phyloP scores from a whole-genome alignment of 2,329 filamentous ascomycete species.

The Venturia effusa region DNA sequence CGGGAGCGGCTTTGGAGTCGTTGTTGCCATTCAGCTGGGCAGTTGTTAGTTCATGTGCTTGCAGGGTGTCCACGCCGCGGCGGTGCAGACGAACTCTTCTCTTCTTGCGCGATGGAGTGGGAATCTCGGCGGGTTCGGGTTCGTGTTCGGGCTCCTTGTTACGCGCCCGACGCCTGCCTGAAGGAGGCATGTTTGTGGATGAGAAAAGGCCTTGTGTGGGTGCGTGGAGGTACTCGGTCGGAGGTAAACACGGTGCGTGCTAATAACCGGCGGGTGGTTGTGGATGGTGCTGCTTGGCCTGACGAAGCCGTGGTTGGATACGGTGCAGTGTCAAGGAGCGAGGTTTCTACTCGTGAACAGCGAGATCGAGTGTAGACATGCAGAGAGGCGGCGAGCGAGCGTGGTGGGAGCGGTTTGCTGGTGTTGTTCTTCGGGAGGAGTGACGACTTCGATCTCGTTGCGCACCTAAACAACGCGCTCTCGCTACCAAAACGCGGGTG shows the following conservation, averaged over 20 bases:
- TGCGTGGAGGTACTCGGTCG: too few relatives aligned
- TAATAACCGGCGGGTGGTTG: neutral
- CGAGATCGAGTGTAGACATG: too few relatives aligned
- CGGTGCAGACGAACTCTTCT: slow-evolving; percentile 6
- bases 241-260: neutral
- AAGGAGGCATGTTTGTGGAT: slow-evolving; percentile 5
- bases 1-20: neutral
- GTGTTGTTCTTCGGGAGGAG: neutral
- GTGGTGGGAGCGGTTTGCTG: neutral
- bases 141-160: slow-evolving; percentile 10
- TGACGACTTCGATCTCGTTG: neutral
- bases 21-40: slow-evolving; percentile 7
- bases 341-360: too few relatives aligned
- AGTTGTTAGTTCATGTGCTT: neutral
- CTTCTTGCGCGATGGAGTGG: slow-evolving; percentile 11
- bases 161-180: slow-evolving; percentile 6
- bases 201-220: neutral
- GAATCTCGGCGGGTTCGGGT: slow-evolving; percentile 3
- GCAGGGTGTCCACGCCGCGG: neutral
- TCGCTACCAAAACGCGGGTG: neutral
- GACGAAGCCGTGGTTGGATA: neutral
- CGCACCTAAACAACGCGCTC: neutral
- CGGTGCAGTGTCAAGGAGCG: neutral
- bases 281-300: neutral
- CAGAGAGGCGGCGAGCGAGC: too few relatives aligned